Conservation (phyloP, 2,329 filamentous ascomycete genomes). For the Basipetospora chlamydospora region DNA sequence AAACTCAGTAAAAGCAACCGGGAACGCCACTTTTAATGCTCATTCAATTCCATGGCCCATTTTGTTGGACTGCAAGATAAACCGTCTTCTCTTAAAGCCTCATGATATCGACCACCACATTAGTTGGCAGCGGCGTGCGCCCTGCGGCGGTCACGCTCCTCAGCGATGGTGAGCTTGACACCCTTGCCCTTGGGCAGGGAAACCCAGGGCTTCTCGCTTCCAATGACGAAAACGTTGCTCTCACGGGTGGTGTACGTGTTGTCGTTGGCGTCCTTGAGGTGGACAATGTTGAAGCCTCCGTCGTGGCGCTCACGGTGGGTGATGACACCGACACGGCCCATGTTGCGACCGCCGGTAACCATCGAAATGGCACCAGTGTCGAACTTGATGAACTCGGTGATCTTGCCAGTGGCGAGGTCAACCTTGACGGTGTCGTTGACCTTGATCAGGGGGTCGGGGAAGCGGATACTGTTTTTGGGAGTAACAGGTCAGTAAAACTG, state of each 20-base stretch:
- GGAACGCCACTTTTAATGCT: slow-evolving; percentile 4
- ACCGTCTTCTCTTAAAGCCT: not conserved
- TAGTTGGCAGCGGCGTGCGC: slow-evolving; percentile 40
- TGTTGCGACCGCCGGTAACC: slow-evolving; percentile 99
- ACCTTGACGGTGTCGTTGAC: slow-evolving; percentile 99
- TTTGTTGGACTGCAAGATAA: not conserved
- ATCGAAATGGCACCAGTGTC: slow-evolving; percentile 97
- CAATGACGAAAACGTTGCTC: slow-evolving; percentile 99
- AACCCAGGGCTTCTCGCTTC: slow-evolving; percentile 97
- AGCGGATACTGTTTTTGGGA: slow-evolving; percentile 65
- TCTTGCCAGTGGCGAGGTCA: slow-evolving; percentile 92
- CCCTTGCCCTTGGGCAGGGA: slow-evolving; percentile 99
- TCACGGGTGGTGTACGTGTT: slow-evolving; percentile 99
- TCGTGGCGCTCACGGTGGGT: slow-evolving; percentile 99
- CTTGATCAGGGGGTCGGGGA: slow-evolving; percentile 96
- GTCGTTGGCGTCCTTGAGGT: slow-evolving; percentile 99
- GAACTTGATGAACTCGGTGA: slow-evolving; percentile 95
- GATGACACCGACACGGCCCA: slow-evolving; percentile 99
- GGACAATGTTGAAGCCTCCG: slow-evolving; percentile 99
- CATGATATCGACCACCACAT: too few species aligned
- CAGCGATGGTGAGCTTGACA: slow-evolving; percentile 98
- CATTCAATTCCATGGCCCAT: slow-evolving; percentile 5
- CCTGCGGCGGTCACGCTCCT: slow-evolving; percentile 97
- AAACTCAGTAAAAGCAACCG: slow-evolving; percentile 3
- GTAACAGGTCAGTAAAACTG: slow-evolving; percentile 22